Base-by-base conservation (phyloP, 768 basidiomycete genomes). In the Agaricus subrufescens region DNA sequence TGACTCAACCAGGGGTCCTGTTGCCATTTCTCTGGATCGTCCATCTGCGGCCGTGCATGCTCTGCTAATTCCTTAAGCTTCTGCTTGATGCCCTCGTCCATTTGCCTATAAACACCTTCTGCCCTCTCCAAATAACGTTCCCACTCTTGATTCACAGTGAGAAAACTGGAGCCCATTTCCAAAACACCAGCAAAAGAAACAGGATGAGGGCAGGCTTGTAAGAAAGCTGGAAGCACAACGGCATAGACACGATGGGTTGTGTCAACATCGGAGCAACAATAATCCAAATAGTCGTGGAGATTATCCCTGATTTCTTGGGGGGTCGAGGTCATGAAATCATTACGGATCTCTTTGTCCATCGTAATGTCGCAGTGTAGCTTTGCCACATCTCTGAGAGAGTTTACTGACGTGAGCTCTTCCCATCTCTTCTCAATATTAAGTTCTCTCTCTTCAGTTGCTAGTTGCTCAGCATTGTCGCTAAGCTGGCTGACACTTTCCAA, bases 361-460 rank as follows among this genome's bases (percentile, higher is more conserved):
- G 79, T 73, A 58, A 92, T 89, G 8, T 82, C 82, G 64, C 93
- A 97, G 67, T 99, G 93, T 3, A 98, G 77, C 48, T 84, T 84
- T 0, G 94, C 94, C 27, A 98, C 95, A 60, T 98, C 95, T 15
- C 84, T 86, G 29, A 99, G 83, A 7, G 94, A 93, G 68, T 96
- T 98, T 42, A 86, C 84, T 2, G 95, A 89, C 0, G 95, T 94
- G 30, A 97, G 75, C 48, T 95, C 91, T 69, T 98, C 91, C 97
- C 97, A 99, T 12, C 86, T 81, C 62, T 86, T 84, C 23, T 65
- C 68, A 11, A 75, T 67, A 10, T 75, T 79, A 2, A 67, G 74
- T 31, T 73, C 75, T 11, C 25, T n/a, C 19, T 56, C 58, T 39
- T 66, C 61, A 50, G 61, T 62, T 4, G 59, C 50, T 27, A 63